Base-by-base conservation (phyloP, 768 basidiomycete species). In the Leucocoprinus leucothites region DNA sequence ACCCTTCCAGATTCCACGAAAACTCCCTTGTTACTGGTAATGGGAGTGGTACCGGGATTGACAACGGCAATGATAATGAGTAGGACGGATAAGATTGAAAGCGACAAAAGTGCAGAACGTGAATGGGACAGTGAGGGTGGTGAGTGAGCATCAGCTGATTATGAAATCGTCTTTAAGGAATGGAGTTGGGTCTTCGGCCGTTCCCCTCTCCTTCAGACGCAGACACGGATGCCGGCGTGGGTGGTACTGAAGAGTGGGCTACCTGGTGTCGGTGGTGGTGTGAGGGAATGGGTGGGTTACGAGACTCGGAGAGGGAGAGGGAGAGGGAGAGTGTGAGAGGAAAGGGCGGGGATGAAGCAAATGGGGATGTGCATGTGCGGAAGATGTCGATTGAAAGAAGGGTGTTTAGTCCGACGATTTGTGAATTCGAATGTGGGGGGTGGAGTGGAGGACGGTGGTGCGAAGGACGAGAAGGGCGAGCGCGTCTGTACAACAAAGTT, bases 101-200 rank as follows among this genome's bases (percentile, higher is more conserved):
- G 31, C n/a, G 21, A 57, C 28, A 21, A 57, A 57, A 51, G 25
- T 13, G 3, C 50, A 45, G 16, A 56, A 35, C 9, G 19, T 50
- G 43, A 49, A 51, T 50, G 56, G 47, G 4, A 44, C 36, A 42
- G 52, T 24, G 18, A 46, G 53, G 24, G 41, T 53, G 28, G 14
- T 38, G 34, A 21, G 45, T 18, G 57, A 58, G 54, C 44, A 36
- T 46, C 43, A 46, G 14, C 3, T 8, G 14, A 47, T 9, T 25
- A 47, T 47, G 25, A 31, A 25, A 25, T 46, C 52, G 7, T 52
- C 52, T 49, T 38, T 53, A 24, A 24, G 45, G 25, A 16, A 26
- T 34, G 35, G 47, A 8, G 21, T n/a, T n/a, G n/a, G n/a, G n/a
- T n/a, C 13, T 36, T 35, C 48, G 22, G 19, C 53, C 19, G 18